Evolutionary conservation across 192 early-diverging fungal genomes (phyloP).

Genomic region (Cladochytrium replicatum): DNA sequence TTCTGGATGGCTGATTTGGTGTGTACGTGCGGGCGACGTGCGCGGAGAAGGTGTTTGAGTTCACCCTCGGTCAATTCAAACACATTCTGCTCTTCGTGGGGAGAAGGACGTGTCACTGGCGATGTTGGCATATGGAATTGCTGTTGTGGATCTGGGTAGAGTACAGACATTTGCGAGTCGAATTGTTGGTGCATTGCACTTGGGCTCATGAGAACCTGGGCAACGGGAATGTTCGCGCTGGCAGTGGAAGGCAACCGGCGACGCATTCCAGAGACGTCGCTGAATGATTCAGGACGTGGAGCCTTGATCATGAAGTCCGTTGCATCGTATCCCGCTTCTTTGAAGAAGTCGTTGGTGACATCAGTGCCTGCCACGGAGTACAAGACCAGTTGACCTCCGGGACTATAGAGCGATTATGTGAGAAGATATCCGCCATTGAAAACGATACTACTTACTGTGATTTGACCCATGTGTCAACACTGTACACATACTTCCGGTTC

Average conservation of each 20-base stretch:
- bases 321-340: constrained; percentile 23
- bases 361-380: constrained; percentile 33
- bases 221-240: not conserved
- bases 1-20: constrained; percentile 15
- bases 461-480: constrained; percentile 24
- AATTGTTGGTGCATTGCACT: constrained; percentile 5
- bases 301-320: not conserved
- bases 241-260: constrained; percentile 1
- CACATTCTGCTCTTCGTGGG: too few relatives aligned
- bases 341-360: constrained; percentile 31
- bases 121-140: too few relatives aligned
- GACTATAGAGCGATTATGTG: too few relatives aligned
- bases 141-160: too few relatives aligned
- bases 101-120: too few relatives aligned
- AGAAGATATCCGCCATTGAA: too few relatives aligned
- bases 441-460: too few relatives aligned
- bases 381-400: constrained; percentile 36
- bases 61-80: constrained; percentile 9
- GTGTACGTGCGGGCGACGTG: constrained; percentile 23
- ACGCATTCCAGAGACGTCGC: not conserved
- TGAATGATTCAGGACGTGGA: not conserved
- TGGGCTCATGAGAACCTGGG: too few relatives aligned
- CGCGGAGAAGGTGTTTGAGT: constrained; percentile 4
- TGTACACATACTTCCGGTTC: constrained; percentile 35
- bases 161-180: too few relatives aligned